These are phyloP conservation scores for Excoecaria cochinchinensis DNA, from an alignment of 345 rosid genomes.

Conservation along the genomic window DNA sequence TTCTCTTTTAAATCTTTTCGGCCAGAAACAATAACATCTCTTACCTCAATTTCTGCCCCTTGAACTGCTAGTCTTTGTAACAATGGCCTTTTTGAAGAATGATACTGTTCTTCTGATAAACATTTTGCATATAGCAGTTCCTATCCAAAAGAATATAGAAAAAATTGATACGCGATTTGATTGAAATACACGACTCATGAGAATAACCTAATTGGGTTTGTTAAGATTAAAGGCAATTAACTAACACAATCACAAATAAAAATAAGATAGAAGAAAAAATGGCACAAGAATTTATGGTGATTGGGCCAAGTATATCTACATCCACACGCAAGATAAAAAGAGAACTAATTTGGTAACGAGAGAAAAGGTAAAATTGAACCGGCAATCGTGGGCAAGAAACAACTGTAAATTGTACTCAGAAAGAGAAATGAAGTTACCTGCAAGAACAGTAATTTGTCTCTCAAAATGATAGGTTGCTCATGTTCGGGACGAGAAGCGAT, in stretches of 20 bases:
- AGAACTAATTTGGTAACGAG: too few relatives aligned
- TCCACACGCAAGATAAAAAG: too few relatives aligned
- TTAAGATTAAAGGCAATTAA: too few relatives aligned
- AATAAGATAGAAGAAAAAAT: too few relatives aligned
- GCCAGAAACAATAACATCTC: constrained; percentile 45
- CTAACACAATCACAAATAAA: too few relatives aligned
- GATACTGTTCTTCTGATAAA: constrained; percentile 63
- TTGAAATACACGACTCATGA: too few relatives aligned
- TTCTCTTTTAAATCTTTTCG: constrained; percentile 36
- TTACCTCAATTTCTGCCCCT: constrained; percentile 66
- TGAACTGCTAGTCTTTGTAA: constrained; percentile 66
- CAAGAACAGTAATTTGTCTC: constrained; percentile 68
- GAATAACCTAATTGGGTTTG: too few relatives aligned
- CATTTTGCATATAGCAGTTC: constrained; percentile 72
- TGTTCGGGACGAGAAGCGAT: constrained; percentile 49
- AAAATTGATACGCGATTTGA: neutral
- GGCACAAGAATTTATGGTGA: too few relatives aligned
- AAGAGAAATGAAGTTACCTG: constrained; percentile 38
- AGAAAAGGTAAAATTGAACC: too few relatives aligned
- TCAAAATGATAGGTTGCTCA: constrained; percentile 52
- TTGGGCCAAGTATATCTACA: too few relatives aligned
- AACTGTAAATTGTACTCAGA: neutral
- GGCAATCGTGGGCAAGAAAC: too few relatives aligned
- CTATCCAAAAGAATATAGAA: constrained; percentile 18
- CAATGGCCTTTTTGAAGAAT: constrained; percentile 71